Base-by-base conservation (phyloP, 192 early-diverging fungal genomes). In the Globomyces pollinis-pini region DNA sequence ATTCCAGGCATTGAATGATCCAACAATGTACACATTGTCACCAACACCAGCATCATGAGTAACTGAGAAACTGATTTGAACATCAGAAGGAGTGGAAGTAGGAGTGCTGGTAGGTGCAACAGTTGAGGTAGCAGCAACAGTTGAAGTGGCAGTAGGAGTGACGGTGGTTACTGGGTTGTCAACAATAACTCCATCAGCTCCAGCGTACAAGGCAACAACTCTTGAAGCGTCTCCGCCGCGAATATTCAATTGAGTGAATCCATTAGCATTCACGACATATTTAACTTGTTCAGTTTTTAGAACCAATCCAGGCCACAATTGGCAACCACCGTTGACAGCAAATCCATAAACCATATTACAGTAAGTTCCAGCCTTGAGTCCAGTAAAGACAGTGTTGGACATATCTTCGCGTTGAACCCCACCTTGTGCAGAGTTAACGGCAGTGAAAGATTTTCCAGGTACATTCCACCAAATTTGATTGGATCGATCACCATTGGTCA, bases 401-500 rank as follows among this genome's bases (percentile, higher is more conserved):
- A 57, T 57, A 21, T 41, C 20, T 16, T 57, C 16, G 33, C n/a
- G 16, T 31, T 34, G 13, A 9, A 16, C 6, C 0, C 18, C 41
- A 8, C 41, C 41, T 18, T 57, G 55, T 24, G 55, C 38, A 39
- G 55, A 57, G 18, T 57, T 57, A 39, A 57, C 41, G 23, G 38
- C 38, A 15, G 41, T 38, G 41, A 57, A 57, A 3, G 41, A 34
- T 31, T 57, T 57, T 9, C 55, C 55, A 1, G 35, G 55, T 29
- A 57, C 38, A n/a, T 16, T 34, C 55, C 55, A 57, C 4, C 26
- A 57, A 29, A 57, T 57, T 39, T 57, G 38, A 39, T 57, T 57
- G 16, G 38, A 23, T 29, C 45, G 11, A 24, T 12, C 7, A 8
- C 30, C 55, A 18, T n/a, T 20, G 9, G 38, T 30, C 16, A 41